Base-by-base conservation (phyloP, 345 rosid genomes). In the Ceriops zippeliana region DNA sequence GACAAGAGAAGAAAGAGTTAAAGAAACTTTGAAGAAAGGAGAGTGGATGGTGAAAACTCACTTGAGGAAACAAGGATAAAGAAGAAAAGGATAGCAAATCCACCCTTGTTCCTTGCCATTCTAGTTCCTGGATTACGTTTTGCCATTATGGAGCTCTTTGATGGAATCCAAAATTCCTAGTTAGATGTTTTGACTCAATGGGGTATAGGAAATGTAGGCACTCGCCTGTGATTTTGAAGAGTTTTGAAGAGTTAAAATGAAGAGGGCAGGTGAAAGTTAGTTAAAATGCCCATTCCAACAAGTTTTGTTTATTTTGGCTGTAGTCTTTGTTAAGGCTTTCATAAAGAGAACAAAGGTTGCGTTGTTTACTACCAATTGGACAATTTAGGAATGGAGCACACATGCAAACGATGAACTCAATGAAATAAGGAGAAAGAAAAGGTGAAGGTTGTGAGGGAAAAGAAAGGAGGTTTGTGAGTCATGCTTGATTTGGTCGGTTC, bases 61-160 rank as follows among this genome's bases (percentile, higher is more conserved):
- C 80, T 49, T 22, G 77, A 62, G 56, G 34, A 35, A 51, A 67
- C 66, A 63, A 71, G 59, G 13, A 76, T 57, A 28, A 58, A 72
- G 52, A 60, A 59, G 61, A 71, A 32, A 30, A 70, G 51, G 58
- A 77, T 52, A 51, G 73, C 59, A 77, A 51, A 46, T n/a, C 10
- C 19, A 30, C 16, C 13, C 63, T 62, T 46, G n/a, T 57, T 53
- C 8, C 22, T 21, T n/a, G 52, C 11, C 56, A 26, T 49, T 56
- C 1, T 53, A 7, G 15, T 42, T 56, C 35, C 37, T 21, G 19
- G 46, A 56, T 3, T 20, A 1, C 10, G 46, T 20, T 31, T 30
- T 42, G 52, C 34, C 37, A 57, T 60, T 31, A n/a, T 2, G 7
- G 58, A 61, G 37, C 32, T 60, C 22, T 13, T 16, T 4, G 7